Evolutionary conservation across 495 filamentous ascomycete species (phyloP), one percentile per base, ranked within the genome.

Genomic region (Neurospora sp.): DNA sequence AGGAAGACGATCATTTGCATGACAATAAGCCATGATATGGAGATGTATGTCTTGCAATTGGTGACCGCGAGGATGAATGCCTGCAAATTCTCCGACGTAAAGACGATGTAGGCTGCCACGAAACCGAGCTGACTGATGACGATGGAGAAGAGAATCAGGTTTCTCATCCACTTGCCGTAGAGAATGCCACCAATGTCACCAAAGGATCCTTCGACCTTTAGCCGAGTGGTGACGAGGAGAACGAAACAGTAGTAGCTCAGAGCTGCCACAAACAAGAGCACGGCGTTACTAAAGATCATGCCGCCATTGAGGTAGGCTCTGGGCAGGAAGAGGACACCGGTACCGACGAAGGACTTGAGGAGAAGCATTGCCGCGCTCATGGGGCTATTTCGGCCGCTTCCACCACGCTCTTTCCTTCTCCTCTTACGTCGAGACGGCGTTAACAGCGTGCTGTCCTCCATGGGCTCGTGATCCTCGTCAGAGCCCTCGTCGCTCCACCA

Each of bases 221-320:
- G 82, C 70, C 96, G 89, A 9, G 94, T 94, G 72, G 89, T 91
- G 40, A 98, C 94, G 22, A 99, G 87, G 27, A 98, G 85, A 16
- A 98, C 92, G 81, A 99, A 99, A 82, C 93, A 97, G 83, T 98
- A 97, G 81, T 96, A 98, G 77, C 92, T 96, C 70, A 99, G 82
- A 4, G 87, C 79, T 3, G 96, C 94, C 27, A 98, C 92, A 72
- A 86, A 88, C 20, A 99, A 84, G 16, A 99, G 86, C 40, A 98
- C 93, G 70, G 97, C 72, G 79, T 93, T 96, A 79, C 93, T 97
- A 82, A 99, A 99, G 47, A 98, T 82, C 93, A 99, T 97, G 71
- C 96, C 96, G 68, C 96, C 96, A 76, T 98, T 99, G 65, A 97
- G 86, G 81, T 94, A 90, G 16, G 96, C 96, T 73, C 93, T 90